phyloP scores from a whole-genome alignment of 495 filamentous ascomycete genomes.

The Jackrogersella multiformis region DNA sequence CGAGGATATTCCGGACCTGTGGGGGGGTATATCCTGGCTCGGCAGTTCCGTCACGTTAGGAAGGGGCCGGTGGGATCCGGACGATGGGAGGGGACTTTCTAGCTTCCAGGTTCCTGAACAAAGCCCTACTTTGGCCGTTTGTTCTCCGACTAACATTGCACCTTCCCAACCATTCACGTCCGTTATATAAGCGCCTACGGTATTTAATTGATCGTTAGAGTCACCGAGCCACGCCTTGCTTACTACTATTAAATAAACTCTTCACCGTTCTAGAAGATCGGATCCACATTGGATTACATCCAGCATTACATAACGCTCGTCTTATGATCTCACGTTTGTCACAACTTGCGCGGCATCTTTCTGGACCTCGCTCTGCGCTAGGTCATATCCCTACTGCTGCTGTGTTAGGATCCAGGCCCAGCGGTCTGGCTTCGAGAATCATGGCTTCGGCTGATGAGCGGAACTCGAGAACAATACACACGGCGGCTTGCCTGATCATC shows the following conservation, averaged over 20 bases:
- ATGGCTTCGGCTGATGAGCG: slow-evolving; percentile 68
- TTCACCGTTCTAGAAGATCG: background rate
- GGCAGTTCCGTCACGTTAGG: slow-evolving; percentile 7
- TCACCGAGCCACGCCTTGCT: background rate
- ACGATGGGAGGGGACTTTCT: background rate
- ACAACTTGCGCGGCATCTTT: slow-evolving; percentile 77
- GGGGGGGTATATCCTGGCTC: background rate
- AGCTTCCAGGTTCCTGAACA: background rate
- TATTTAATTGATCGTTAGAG: background rate
- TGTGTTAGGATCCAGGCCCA: slow-evolving; percentile 38
- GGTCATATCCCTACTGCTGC: slow-evolving; percentile 59
- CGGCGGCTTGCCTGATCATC: slow-evolving; percentile 93
- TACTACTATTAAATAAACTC: slow-evolving; percentile 4
- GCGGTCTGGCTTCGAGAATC: slow-evolving; percentile 43
- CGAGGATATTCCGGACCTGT: slow-evolving; percentile 3
- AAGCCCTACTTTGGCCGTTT: background rate
- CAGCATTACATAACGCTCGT: background rate
- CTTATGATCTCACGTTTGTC: slow-evolving; percentile 79
- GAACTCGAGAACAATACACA: slow-evolving; percentile 75
- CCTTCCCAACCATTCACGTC: slow-evolving; percentile 5
- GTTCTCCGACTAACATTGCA: background rate
- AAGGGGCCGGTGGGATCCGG: slow-evolving; percentile 1
- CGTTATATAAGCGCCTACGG: background rate
- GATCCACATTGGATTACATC: slow-evolving; percentile 2
- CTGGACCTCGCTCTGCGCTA: slow-evolving; percentile 66